Evolutionary conservation across 2,329 filamentous ascomycete species (phyloP).

Genomic region (Diaporthe destruens): DNA sequence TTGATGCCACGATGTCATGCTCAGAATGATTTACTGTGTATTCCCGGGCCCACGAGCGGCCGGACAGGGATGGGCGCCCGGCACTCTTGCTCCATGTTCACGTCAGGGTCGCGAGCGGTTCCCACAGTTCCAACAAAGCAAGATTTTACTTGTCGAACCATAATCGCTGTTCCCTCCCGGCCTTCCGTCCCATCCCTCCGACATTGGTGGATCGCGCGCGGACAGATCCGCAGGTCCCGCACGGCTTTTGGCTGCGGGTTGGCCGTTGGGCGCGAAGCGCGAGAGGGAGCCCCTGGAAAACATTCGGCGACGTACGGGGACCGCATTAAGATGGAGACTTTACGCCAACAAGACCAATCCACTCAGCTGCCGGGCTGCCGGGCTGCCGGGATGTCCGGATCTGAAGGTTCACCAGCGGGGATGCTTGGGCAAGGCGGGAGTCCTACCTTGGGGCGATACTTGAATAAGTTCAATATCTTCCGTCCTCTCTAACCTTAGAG

Average conservation of each 20-base stretch:
- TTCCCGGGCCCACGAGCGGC: constrained; percentile 16
- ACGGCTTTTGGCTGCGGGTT: constrained; percentile 4
- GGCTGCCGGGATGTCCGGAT: neutral
- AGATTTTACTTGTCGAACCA: constrained; percentile 1
- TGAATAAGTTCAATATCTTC: too few relatives aligned
- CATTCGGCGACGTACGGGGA: neutral
- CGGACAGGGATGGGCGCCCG: constrained; percentile 1
- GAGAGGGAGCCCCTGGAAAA: constrained; percentile 18
- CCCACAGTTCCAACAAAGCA: constrained; percentile 11
- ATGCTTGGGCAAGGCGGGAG: neutral
- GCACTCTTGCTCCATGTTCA: neutral
- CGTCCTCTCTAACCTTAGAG: too few relatives aligned
- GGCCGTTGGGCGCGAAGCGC: constrained; percentile 22
- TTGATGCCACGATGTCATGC: constrained; percentile 16
- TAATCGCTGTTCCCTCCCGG: neutral
- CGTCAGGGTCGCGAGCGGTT: constrained; percentile 24
- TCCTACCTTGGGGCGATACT: neutral
- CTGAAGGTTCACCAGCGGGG: neutral
- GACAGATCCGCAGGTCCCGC: constrained; percentile 14
- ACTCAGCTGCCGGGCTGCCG: neutral
- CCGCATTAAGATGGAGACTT: neutral
- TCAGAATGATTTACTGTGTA: neutral
- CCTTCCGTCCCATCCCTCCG: neutral
- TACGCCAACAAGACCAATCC: too few relatives aligned
- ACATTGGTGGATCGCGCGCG: constrained; percentile 4